Conservation (phyloP, 2,329 filamentous ascomycete species). For the Magnaporthiopsis poae region DNA sequence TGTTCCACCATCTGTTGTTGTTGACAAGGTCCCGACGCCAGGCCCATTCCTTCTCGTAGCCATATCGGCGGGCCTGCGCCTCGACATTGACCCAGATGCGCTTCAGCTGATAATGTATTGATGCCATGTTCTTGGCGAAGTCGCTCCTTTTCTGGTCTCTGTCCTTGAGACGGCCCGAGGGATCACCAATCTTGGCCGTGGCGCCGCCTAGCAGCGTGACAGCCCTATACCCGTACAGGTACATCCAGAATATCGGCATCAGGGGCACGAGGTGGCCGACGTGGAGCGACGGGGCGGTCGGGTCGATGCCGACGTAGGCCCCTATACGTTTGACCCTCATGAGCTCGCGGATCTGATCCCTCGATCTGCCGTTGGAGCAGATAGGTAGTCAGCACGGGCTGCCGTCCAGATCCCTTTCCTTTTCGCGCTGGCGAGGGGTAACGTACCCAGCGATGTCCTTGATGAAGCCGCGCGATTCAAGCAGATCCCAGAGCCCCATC, state of each 20-base stretch:
- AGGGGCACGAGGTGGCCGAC: conserved; percentile 71
- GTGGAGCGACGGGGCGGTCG: conserved; percentile 69
- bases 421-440: conserved; percentile 13
- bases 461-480: conserved; percentile 63
- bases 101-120: conserved; percentile 60
- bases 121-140: conserved; percentile 53
- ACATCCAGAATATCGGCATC: conserved; percentile 79
- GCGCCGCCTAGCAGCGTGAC: conserved; percentile 62
- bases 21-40: conserved; percentile 63
- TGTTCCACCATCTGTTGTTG: conserved; percentile 76
- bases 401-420: neutral
- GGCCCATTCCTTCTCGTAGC: conserved; percentile 51
- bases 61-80: conserved; percentile 52
- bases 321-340: conserved; percentile 58
- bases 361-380: conserved; percentile 24
- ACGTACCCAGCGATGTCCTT: conserved; percentile 65
- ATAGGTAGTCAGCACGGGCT: conserved; percentile 3
- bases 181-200: conserved; percentile 71
- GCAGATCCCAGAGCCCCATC: conserved; percentile 48
- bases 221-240: conserved; percentile 61
- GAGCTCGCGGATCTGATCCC: conserved; percentile 48
- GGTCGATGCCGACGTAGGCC: conserved; percentile 73
- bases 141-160: conserved; percentile 50
- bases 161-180: conserved; percentile 56
- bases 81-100: conserved; percentile 68